Percentiles rank a stretch among this genome's conserved stretches.
These are phyloP conservation scores for Infundibulicybe gibba DNA, from an alignment of 768 basidiomycete species.

Conservation along the genomic window DNA sequence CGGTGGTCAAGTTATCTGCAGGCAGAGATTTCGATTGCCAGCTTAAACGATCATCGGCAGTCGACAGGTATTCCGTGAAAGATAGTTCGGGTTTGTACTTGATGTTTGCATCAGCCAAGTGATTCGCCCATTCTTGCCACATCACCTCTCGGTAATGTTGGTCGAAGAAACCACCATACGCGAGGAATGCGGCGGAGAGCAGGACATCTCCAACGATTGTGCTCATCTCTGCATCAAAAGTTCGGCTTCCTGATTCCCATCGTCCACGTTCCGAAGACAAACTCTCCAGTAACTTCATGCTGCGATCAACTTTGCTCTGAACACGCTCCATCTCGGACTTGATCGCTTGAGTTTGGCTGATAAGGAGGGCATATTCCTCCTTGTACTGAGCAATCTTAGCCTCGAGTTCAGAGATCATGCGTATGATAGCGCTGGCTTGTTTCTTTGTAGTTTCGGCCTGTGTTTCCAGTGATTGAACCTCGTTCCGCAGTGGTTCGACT, in stretches of 20 bases:
- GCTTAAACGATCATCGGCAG: constrained; percentile 90
- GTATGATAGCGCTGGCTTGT: constrained; percentile 85
- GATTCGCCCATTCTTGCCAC: constrained; percentile 94
- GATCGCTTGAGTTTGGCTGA: constrained; percentile 96
- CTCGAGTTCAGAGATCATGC: constrained; percentile 91
- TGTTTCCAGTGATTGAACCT: constrained; percentile 88
- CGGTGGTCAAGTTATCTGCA: constrained; percentile 91
- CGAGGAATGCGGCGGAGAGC: constrained; percentile 92
- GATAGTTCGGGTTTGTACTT: constrained; percentile 91
- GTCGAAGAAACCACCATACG: constrained; percentile 98
- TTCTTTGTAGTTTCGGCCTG: constrained; percentile 96
- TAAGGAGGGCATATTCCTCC: constrained; percentile 94
- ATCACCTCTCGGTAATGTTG: constrained; percentile 96
- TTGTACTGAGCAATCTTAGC: constrained; percentile 92
- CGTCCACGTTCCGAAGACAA: constrained; percentile 91
- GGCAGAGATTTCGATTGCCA: constrained; percentile 98
- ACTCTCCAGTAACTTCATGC: constrained; percentile 91
- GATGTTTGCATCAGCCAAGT: constrained; percentile 85
- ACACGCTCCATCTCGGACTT: constrained; percentile 98
- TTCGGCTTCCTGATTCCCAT: constrained; percentile 93
- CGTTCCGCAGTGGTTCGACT: constrained; percentile 93
- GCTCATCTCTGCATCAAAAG: constrained; percentile 97
- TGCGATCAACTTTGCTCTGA: constrained; percentile 94
- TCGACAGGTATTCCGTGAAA: constrained; percentile 93
- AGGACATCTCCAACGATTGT: constrained; percentile 97